Evolutionary conservation across 306 rosid species (phyloP), one percentile per base, ranked within the genome.

Genomic region (Vigna trinervia): DNA sequence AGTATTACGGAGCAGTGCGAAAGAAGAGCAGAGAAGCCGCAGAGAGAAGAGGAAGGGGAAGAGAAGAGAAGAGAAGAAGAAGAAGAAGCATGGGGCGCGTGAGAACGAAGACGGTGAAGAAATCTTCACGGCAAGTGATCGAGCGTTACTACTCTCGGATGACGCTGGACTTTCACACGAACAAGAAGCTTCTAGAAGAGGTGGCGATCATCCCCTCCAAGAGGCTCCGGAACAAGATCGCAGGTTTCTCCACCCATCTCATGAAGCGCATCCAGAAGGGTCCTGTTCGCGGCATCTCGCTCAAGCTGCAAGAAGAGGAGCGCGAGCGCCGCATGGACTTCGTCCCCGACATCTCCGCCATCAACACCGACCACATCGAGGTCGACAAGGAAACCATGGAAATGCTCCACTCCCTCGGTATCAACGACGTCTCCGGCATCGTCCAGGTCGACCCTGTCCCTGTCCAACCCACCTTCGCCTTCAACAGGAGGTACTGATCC

Each of bases 221-320:
- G 89, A 57, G 90, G 34, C 92, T 86, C 46, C 84, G 90, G 32
- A 89, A 89, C 82, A 86, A 86, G 83, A 83, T 89, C 54, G 92
- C 90, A 0, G 88, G 90, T 0, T 89, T 89, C 89, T 89, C 92
- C 0, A 89, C 89, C 11, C 92, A 89, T 5, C 84, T 86, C 7
- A 82, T 88, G 88, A 88, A 86, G 79, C 79, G 92, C 10, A 88
- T 88, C 69, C 88, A 86, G 84, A 88, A 86, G 80, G 92, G 92
- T 7, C 84, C 92, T 0, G 90, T 88, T 2, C 82, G 88, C 13
- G 93, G 93, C 3, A 86, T 89, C 72, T 89, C 93, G 0, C 78
- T 89, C 14, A 89, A 85, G 86, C 93, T 89, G 1, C 90, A 89
- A 70, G 93, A 89, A 70, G 93, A 89, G 65, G 90, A 89, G 86